phyloP scores from a whole-genome alignment of 495 filamentous ascomycete genomes.

The Aspergillus saccharolyticus region DNA sequence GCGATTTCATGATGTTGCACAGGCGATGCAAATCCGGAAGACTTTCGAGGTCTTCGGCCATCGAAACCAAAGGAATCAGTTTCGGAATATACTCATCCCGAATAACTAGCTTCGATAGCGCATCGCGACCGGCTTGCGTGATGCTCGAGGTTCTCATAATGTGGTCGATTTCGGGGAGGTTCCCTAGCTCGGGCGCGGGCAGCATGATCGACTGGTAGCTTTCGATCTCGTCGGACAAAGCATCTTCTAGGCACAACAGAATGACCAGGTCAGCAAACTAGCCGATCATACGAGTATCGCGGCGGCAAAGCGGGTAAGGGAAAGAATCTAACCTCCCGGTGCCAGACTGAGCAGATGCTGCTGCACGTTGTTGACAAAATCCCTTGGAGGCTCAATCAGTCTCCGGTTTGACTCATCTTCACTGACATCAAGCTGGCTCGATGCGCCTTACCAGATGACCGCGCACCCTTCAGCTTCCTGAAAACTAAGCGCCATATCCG shows the following conservation, averaged over 20 bases:
- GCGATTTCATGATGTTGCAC: conserved; percentile 96
- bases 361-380: conserved; percentile 84
- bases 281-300: neutral
- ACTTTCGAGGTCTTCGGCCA: conserved; percentile 88
- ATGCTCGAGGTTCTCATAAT: conserved; percentile 70
- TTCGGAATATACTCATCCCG: conserved; percentile 81
- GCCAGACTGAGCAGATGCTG: conserved; percentile 53
- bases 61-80: conserved; percentile 74
- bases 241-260: conserved; percentile 59
- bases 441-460: conserved; percentile 68
- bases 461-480: conserved; percentile 95
- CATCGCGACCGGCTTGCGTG: conserved; percentile 73
- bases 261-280: conserved; percentile 12
- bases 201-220: conserved; percentile 62
- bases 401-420: neutral
- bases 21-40: conserved; percentile 78
- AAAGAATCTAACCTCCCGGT: conserved; percentile 41
- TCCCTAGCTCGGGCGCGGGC: conserved; percentile 70
- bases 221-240: conserved; percentile 86
- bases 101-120: conserved; percentile 83
- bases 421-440: conserved; percentile 7
- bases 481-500: conserved; percentile 97
- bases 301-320: neutral
- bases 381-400: conserved; percentile 52
- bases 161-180: conserved; percentile 76